Evolutionary conservation across 352 stramenopile species (phyloP), one percentile per base, ranked within the genome.

Genomic region (Synura sp.): DNA sequence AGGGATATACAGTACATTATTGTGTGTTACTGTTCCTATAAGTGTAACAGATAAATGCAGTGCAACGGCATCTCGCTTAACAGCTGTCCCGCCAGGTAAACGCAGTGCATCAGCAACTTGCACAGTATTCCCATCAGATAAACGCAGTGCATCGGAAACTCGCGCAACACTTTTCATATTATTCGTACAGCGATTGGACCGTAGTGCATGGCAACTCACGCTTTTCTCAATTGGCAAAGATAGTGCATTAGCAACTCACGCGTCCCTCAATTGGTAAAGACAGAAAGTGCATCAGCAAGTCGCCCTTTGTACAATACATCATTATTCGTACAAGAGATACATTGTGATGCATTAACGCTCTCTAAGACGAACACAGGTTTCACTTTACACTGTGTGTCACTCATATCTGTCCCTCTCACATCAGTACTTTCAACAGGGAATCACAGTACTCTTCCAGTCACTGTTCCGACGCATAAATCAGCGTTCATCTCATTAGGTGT

Each of bases 331-430:
- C n/a, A n/a, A n/a, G n/a, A n/a, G n/a, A 53, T n/a, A 14, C 41
- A 67, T 67, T 67, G 12, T 67, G 53, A 67, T 67, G 27, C 53
- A 67, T 67, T 22, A 67, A 67, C 53, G 27, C 27, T 67, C 12
- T 67, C 53, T 67, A 67, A 22, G n/a, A 67, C 53, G 27, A 27
- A 67, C 53, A 67, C 53, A 67, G 53, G 53, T 67, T 67, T 67
- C 53, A 67, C 53, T 67, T 67, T 67, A 67, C 53, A 67, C 53
- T 67, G 53, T 67, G 53, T 67, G 12, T 67, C 27, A 67, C 53
- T 67, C 53, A 67, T 67, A 67, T 67, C 53, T 67, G 53, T 67
- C 53, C 53, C 53, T 67, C 53, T 67, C 53, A 27, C 53, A 67
- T 67, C 53, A 22, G 53, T 67, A 67, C 53, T 67, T 67, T 67